Evolutionary conservation across 345 rosid genomes (phyloP).

Genomic region (Citropsis articulata): DNA sequence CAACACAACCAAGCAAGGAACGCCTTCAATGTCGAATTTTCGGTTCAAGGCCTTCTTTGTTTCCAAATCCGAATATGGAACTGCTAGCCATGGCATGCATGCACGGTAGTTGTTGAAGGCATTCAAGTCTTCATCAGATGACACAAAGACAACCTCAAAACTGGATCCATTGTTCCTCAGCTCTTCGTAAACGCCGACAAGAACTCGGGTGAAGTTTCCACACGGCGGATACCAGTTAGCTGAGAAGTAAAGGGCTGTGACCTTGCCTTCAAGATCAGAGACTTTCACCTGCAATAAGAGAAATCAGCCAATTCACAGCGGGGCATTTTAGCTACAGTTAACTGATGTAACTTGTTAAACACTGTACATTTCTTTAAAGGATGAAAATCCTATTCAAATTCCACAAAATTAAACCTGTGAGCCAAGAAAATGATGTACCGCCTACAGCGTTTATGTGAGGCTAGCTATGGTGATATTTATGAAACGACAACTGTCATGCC

Average conservation of each 20-base stretch:
- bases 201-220: slow-evolving; percentile 36
- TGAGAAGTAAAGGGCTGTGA: slow-evolving; percentile 60
- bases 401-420: background rate
- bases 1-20: slow-evolving; percentile 50
- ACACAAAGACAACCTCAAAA: slow-evolving; percentile 54
- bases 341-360: background rate
- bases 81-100: slow-evolving; percentile 59
- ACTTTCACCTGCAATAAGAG: slow-evolving; percentile 34
- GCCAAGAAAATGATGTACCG: slow-evolving; percentile 17
- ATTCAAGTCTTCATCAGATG: slow-evolving; percentile 50
- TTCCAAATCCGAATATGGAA: slow-evolving; percentile 58
- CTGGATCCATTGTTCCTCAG: slow-evolving; percentile 33
- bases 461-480: slow-evolving; percentile 4
- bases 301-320: background rate
- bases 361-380: too few species aligned
- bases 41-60: slow-evolving; percentile 45
- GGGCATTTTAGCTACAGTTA: background rate
- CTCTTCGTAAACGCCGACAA: slow-evolving; percentile 35
- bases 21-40: slow-evolving; percentile 48
- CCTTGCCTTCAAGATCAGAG: slow-evolving; percentile 52
- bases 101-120: slow-evolving; percentile 52
- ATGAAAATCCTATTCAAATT: background rate
- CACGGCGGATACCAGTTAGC: slow-evolving; percentile 63
- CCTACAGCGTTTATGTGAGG: slow-evolving; percentile 18
- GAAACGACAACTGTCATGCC: slow-evolving; percentile 12